Evolutionary conservation across 2,329 filamentous ascomycete species (phyloP).

Genomic region (Incumbomyces delicatus): DNA sequence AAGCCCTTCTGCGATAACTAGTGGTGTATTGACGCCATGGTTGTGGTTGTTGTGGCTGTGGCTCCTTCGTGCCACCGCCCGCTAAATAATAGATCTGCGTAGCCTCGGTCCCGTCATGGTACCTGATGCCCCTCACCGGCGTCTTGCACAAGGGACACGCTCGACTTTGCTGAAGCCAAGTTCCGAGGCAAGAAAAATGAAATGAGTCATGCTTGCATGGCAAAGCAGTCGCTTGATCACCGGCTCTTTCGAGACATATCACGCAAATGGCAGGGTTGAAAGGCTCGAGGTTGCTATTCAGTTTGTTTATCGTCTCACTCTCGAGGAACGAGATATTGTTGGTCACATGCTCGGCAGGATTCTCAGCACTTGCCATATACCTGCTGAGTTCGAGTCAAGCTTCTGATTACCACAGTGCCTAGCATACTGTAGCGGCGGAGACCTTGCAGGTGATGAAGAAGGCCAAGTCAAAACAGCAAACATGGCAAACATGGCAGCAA

Average conservation of each 20-base stretch:
- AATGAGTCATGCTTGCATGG: constrained; percentile 76
- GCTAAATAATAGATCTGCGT: constrained; percentile 1
- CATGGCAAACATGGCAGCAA: not conserved
- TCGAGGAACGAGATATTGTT: not conserved
- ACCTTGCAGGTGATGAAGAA: too few relatives aligned
- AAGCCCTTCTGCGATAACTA: not conserved
- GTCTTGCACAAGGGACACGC: constrained; percentile 70
- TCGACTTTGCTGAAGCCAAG: constrained; percentile 65
- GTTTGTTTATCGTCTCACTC: not conserved
- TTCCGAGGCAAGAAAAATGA: constrained; percentile 74
- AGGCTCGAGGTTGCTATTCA: not conserved
- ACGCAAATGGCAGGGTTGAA: constrained; percentile 47
- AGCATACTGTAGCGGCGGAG: not conserved
- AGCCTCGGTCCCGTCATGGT: constrained; percentile 40
- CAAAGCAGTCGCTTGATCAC: constrained; percentile 58
- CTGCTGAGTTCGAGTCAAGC: too few relatives aligned
- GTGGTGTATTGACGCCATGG: constrained; percentile 2
- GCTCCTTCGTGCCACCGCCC: not conserved
- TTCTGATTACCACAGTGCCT: too few relatives aligned
- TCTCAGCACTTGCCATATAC: constrained; percentile 4
- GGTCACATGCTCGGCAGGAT: not conserved
- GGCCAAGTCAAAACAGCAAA: not conserved
- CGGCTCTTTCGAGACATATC: constrained; percentile 72
- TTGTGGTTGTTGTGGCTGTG: not conserved
- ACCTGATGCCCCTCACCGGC: constrained; percentile 51